phyloP scores from a whole-genome alignment of 495 filamentous ascomycete genomes.

The Glarea lozoyensis region DNA sequence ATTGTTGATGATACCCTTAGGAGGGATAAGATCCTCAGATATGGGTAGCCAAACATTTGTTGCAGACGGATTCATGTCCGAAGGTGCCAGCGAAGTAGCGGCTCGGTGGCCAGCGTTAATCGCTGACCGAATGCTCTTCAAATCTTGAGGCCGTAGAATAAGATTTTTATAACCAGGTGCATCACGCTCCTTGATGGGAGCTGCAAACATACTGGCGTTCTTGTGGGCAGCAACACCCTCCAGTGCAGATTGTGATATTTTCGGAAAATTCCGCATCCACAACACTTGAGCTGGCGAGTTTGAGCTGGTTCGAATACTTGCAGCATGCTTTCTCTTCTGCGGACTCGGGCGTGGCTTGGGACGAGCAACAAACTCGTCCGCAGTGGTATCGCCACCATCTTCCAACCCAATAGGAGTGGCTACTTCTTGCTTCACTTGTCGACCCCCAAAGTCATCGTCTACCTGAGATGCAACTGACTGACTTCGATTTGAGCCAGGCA shows the following conservation, averaged over 20 bases:
- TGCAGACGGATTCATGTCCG: constrained; percentile 32
- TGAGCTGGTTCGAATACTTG: constrained; percentile 18
- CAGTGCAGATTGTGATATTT: constrained; percentile 69
- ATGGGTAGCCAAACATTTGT: constrained; percentile 55
- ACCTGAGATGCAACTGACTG: constrained; percentile 47
- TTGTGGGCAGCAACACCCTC: constrained; percentile 81
- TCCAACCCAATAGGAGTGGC: constrained; percentile 47
- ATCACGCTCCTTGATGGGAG: constrained; percentile 72
- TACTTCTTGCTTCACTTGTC: constrained; percentile 60
- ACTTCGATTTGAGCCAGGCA: constrained; percentile 21
- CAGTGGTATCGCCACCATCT: constrained; percentile 39
- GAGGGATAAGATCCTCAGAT: constrained; percentile 68
- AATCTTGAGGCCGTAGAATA: constrained; percentile 77
- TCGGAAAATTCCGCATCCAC: constrained; percentile 68
- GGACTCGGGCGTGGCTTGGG: constrained; percentile 7
- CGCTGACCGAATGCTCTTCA: constrained; percentile 75
- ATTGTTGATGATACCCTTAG: constrained; percentile 88
- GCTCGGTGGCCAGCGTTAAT: constrained; percentile 70
- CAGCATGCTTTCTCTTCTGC: constrained; percentile 5
- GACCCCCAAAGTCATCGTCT: constrained; percentile 35
- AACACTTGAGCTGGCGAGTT: constrained; percentile 50
- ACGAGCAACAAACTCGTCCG: constrained; percentile 27
- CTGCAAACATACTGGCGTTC: constrained; percentile 78
- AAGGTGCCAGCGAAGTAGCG: constrained; percentile 49
- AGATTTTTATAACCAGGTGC: constrained; percentile 85